Evolutionary conservation across 192 early-diverging fungal genomes (phyloP), one percentile per base, ranked within the genome.

Genomic region (Linnemannia elongata): DNA sequence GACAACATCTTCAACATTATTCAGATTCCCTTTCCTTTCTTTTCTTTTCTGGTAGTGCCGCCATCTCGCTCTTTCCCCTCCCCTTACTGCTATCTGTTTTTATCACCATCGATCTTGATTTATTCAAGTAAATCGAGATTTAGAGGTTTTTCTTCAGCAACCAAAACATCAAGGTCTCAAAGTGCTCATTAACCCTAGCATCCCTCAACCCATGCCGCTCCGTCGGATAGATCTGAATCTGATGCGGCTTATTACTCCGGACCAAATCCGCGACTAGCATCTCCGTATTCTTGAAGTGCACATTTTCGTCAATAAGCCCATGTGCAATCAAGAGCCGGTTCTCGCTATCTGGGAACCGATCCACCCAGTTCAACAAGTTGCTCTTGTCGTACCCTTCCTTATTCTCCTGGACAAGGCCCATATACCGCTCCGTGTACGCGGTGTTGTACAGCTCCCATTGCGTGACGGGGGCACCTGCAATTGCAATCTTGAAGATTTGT

Each of bases 251-350:
- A n/a, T 85, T 88, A 36, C 68, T 36, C 72, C 90, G 88, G 2
- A 93, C 88, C 13, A 96, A 79, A 5, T 76, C 89, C 2, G 92
- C 85, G 1, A 93, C 90, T 47, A 95, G 86, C 45, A 80, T 45
- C 71, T 94, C 90, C 0, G 94, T 91, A 84, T 96, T 91, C 42
- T 88, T 89, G 54, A 94, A 93, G 74, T 96, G 95, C 4, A 96
- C 95, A 82, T 96, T 96, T 75, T 96, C 95, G 82, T 96, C 95
- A 69, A 93, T 93, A 68, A 93, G 82, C 6, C 95, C 95, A 82
- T 96, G 95, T 17, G 91, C 95, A 55, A 96, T 82, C 41, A 96
- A 75, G 6, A 96, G 79, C 2, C 95, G 90, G 77, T 93, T 90
- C 15, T 91, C 89, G 35, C 91, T 77, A 36, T 93, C 89, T 18